phyloP scores from a whole-genome alignment of 164 flowering plant genomes.

The Litsea cubeba region DNA sequence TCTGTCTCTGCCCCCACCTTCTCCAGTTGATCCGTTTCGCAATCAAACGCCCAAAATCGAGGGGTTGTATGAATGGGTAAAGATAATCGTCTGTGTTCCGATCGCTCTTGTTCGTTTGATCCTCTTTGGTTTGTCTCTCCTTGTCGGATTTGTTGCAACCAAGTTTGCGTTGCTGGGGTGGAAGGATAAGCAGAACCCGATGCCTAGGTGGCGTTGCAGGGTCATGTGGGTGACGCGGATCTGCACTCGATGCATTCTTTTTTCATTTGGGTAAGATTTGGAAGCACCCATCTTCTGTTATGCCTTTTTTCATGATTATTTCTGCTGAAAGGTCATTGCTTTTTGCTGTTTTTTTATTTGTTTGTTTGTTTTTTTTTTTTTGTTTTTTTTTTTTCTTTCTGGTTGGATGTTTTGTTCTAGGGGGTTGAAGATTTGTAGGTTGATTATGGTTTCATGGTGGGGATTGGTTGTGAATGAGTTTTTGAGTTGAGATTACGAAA shows the following conservation, averaged over 20 bases:
- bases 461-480: no score
- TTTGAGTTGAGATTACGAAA: no score
- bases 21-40: conserved; percentile 71
- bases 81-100: conserved; percentile 66
- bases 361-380: no score
- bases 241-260: conserved; percentile 66
- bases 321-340: not conserved
- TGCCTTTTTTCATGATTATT: not conserved
- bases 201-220: conserved; percentile 83
- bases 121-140: conserved; percentile 51
- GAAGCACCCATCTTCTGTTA: not conserved
- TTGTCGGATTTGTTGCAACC: conserved; percentile 68
- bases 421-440: no score
- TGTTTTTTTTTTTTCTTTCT: no score
- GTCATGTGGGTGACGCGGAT: conserved; percentile 76
- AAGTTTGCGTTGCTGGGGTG: conserved; percentile 66
- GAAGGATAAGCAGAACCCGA: conserved; percentile 79
- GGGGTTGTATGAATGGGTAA: conserved; percentile 78
- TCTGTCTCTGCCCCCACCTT: conserved; percentile 33
- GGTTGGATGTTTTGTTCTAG: no score
- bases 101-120: conserved; percentile 51
- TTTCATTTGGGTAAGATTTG: conserved; percentile 73
- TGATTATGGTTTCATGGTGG: no score
- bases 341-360: no score
- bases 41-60: conserved; percentile 49